Base-by-base conservation (phyloP, 441 rosid species). In the Mallotus japonicus region DNA sequence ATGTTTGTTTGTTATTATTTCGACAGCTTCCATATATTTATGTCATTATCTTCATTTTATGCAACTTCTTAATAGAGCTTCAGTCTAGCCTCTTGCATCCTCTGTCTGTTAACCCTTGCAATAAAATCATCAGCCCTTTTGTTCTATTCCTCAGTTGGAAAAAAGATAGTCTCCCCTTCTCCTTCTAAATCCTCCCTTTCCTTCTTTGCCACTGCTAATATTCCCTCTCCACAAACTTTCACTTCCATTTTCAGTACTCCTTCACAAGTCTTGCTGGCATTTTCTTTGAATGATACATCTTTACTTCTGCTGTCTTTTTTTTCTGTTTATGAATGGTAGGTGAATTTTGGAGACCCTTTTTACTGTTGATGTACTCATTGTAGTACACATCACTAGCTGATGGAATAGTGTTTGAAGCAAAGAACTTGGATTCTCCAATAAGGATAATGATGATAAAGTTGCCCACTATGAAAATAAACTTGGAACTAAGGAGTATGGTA, bases 101-200 rank as follows among this genome's bases (percentile, higher is more conserved):
- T 78, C 75, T 86, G 88, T 67, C 72, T 80, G 59, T 89, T 89
- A 53, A 89, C 87, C 71, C 86, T 86, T 15, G 86, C 88, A 57
- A 89, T 89, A 75, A 89, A 89, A 16, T 83, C 87, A 63, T 87
- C 93, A 47, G 78, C 79, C 65, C 83, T 89, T 78, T 76, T 86
- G 69, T 82, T 82, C 76, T 87, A 62, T 37, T 86, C 90, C 72
- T 88, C 90, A 12, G 74, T 44, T 2, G 84, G 79, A 80, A 85
- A 76, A 46, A 70, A 81, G 61, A n/a, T 61, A 24, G 28, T 24
- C 14, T n/a, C n/a, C n/a, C n/a, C n/a, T n/a, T n/a, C n/a, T n/a
- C n/a, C n/a, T n/a, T n/a, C n/a, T n/a, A n/a, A n/a, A n/a, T 69
- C 82, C 54, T 73, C 74, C 17, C 56, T 47, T 56, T 34, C 70